A percentile compares a stretch with the other conserved stretches of the same genome.
Conservation (phyloP, 495 filamentous ascomycete species). For the Letharia lupina region DNA sequence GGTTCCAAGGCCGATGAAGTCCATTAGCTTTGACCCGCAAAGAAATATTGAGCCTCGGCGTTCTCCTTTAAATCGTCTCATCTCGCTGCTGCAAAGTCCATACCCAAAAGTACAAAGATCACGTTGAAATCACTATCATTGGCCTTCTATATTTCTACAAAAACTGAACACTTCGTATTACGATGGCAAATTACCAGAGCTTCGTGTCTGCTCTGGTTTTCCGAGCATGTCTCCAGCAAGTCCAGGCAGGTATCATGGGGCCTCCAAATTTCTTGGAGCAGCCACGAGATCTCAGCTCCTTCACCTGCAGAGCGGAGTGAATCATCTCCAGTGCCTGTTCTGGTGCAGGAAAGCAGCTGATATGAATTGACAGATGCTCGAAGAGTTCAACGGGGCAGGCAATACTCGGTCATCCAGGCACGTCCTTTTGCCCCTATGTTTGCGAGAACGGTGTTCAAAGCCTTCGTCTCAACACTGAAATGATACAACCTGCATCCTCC, state of each 20-base stretch:
- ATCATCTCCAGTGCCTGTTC: not conserved
- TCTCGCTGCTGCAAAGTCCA: not conserved
- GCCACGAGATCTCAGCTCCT: conserved; percentile 1
- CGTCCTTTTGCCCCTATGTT: not conserved
- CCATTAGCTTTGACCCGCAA: not conserved
- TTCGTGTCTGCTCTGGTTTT: not conserved
- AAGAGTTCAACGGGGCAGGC: not conserved
- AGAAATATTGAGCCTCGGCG: not conserved
- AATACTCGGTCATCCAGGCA: not conserved
- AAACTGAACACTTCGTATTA: not conserved
- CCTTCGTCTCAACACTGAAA: not conserved
- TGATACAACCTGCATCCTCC: not conserved
- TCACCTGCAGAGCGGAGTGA: not conserved
- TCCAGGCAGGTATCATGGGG: not conserved
- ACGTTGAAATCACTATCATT: not conserved
- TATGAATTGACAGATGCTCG: not conserved
- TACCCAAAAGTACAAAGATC: not conserved
- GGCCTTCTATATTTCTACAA: not conserved
- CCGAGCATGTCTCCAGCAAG: not conserved
- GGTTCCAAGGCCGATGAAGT: not conserved
- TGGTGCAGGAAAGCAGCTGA: not conserved
- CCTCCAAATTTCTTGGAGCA: not conserved
- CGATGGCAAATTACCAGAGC: not conserved
- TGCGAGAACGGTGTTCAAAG: not conserved
- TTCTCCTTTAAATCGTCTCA: not conserved